Conservation (phyloP, 2,329 filamentous ascomycete species). For the Phaeosphaeriaceae sp. region DNA sequence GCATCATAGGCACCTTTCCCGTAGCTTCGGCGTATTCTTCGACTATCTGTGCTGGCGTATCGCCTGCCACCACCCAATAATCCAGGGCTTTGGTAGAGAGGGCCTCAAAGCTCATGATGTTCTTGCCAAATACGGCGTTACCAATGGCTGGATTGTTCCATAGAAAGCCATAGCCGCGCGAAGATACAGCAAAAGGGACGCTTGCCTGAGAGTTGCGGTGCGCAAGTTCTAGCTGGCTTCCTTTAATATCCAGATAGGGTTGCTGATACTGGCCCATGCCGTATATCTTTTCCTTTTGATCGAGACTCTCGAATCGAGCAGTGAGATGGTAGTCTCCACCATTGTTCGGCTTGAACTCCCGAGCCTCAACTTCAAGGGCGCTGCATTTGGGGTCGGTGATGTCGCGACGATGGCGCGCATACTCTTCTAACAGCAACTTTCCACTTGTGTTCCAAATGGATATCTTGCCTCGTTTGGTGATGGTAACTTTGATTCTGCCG, state of each 20-base stretch:
- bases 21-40: slow-evolving; percentile 63
- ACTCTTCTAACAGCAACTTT: slow-evolving; percentile 60
- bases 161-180: slow-evolving; percentile 66
- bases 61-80: slow-evolving; percentile 68
- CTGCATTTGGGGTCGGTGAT: slow-evolving; percentile 64
- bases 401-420: slow-evolving; percentile 58
- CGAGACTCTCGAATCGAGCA: slow-evolving; percentile 62
- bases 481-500: slow-evolving; percentile 56
- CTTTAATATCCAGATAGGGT: slow-evolving; percentile 67
- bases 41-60: slow-evolving; percentile 62
- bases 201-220: slow-evolving; percentile 71
- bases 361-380: slow-evolving; percentile 62
- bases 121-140: slow-evolving; percentile 65
- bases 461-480: slow-evolving; percentile 59
- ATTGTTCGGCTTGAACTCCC: slow-evolving; percentile 62
- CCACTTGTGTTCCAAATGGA: slow-evolving; percentile 54
- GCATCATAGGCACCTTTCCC: slow-evolving; percentile 70
- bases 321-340: slow-evolving; percentile 65
- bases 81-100: slow-evolving; percentile 64
- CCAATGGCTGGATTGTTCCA: slow-evolving; percentile 72
- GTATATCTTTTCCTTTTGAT: slow-evolving; percentile 65
- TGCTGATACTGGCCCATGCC: slow-evolving; percentile 75
- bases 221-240: slow-evolving; percentile 66
- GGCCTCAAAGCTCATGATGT: slow-evolving; percentile 67
- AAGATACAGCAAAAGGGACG: slow-evolving; percentile 67